phyloP scores from a whole-genome alignment of 768 basidiomycete species.

The Leccinum imitatum region DNA sequence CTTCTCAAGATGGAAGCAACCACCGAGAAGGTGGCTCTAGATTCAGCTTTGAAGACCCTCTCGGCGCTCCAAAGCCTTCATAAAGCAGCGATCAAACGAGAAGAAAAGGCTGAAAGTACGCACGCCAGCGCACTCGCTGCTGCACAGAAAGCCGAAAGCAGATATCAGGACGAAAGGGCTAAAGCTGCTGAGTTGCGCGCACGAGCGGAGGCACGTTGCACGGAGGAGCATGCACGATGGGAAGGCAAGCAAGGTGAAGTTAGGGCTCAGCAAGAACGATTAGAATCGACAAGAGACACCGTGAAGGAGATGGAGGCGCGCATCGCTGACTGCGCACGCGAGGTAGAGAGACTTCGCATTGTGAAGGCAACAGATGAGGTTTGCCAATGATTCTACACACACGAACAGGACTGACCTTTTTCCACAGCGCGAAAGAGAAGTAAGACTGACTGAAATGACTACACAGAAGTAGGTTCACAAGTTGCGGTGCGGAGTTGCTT shows the following conservation, averaged over 20 bases:
- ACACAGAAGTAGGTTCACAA: constrained; percentile 9
- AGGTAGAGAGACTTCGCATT: constrained; percentile 64
- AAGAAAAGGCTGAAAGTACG: constrained; percentile 52
- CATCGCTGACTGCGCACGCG: constrained; percentile 68
- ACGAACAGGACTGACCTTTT: constrained; percentile 4
- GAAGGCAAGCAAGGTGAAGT: constrained; percentile 52
- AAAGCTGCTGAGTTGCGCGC: constrained; percentile 52
- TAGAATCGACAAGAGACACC: constrained; percentile 52
- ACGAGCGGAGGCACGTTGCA: constrained; percentile 41
- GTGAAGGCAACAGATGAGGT: constrained; percentile 70
- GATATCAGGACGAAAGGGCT: constrained; percentile 60
- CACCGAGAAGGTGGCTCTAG: constrained; percentile 62
- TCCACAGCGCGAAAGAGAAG: constrained; percentile 52
- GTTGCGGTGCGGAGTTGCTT: background rate
- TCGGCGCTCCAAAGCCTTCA: constrained; percentile 70
- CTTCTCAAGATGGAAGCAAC: constrained; percentile 71
- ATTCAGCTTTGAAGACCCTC: constrained; percentile 62
- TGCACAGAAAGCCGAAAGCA: constrained; percentile 64
- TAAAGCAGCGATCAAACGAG: constrained; percentile 63
- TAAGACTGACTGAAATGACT: constrained; percentile 43
- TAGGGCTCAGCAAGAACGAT: constrained; percentile 42
- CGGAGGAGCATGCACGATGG: constrained; percentile 61
- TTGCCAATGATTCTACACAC: constrained; percentile 12
- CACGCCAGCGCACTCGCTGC: constrained; percentile 53
- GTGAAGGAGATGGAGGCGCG: constrained; percentile 59